phyloP scores from a whole-genome alignment of 371 early-diverging fungal species.

The Choanephora cucurbitarum region DNA sequence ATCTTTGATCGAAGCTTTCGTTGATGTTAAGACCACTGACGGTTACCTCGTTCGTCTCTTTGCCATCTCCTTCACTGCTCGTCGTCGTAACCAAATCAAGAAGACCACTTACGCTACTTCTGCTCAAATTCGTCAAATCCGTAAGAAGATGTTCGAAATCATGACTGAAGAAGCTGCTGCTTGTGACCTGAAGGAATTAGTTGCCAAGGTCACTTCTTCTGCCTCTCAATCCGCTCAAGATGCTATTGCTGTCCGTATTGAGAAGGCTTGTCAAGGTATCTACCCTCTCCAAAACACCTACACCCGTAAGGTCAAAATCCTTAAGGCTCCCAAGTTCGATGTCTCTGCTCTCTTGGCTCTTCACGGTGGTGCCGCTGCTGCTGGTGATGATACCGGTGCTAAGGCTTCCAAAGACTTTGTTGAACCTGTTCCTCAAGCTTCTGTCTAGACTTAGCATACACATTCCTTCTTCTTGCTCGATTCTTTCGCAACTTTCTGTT shows the following conservation, averaged over 20 bases:
- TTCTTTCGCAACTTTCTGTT: too few species aligned
- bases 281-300: conserved; percentile 98
- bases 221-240: conserved; percentile 61
- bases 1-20: conserved; percentile 97
- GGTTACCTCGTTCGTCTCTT: conserved; percentile 99
- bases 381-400: conserved; percentile 72
- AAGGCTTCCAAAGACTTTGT: conserved; percentile 79
- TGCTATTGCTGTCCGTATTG: conserved; percentile 94
- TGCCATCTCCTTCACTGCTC: conserved; percentile 98
- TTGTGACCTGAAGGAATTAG: conserved; percentile 96
- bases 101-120: conserved; percentile 99
- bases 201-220: conserved; percentile 91
- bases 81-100: conserved; percentile 93
- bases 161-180: conserved; percentile 89
- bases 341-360: conserved; percentile 95
- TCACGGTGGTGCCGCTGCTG: conserved; percentile 88
- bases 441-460: conserved; percentile 75
- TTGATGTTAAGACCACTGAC: conserved; percentile 99
- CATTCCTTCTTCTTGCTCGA: too few species aligned
- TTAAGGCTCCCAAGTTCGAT: conserved; percentile 97
- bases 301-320: conserved; percentile 99
- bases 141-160: conserved; percentile 99
- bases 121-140: conserved; percentile 98
- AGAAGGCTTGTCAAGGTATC: conserved; percentile 96
- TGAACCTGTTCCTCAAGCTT: conserved; percentile 78